Evolutionary conservation across 202 grass and related monocot genomes (phyloP).

Genomic region (Saccharum hybrid): DNA sequence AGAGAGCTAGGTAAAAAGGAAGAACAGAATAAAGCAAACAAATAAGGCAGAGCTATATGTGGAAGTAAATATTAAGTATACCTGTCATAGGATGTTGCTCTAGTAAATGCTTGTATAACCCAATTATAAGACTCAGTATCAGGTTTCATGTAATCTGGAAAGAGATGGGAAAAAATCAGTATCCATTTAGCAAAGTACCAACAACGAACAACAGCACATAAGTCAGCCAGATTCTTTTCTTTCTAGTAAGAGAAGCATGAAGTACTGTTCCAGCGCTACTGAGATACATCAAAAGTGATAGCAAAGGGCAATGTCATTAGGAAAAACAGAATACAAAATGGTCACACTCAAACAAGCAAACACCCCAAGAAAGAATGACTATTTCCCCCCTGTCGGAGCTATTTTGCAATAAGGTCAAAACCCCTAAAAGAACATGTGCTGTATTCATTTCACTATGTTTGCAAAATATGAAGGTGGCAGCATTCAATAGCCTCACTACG

Average conservation of each 20-base stretch:
- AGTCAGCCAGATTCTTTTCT: conserved; percentile 9
- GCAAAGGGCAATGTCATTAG: neutral
- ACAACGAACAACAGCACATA: conserved; percentile 35
- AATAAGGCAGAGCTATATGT: conserved; percentile 9
- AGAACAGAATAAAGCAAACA: conserved; percentile 36
- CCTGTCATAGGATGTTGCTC: conserved; percentile 89
- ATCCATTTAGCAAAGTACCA: conserved; percentile 20
- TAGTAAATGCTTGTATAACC: conserved; percentile 97
- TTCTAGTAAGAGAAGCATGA: conserved; percentile 12
- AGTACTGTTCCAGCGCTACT: conserved; percentile 17
- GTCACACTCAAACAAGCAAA: neutral
- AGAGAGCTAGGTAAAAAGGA: conserved; percentile 23
- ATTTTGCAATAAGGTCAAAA: conserved; percentile 15
- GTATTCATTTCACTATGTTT: neutral
- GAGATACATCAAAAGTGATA: conserved; percentile 15
- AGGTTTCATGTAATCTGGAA: conserved; percentile 95
- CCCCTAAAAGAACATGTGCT: neutral
- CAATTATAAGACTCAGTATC: conserved; percentile 95
- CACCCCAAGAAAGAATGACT: neutral
- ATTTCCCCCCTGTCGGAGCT: neutral
- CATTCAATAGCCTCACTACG: neutral
- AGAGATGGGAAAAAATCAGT: conserved; percentile 27
- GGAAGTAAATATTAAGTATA: conserved; percentile 46
- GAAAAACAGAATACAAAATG: conserved; percentile 9
- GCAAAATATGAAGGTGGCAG: neutral